Percentiles rank a stretch among this genome's conserved stretches.
These are phyloP conservation scores for Calonectria naviculata DNA, from an alignment of 2,329 filamentous ascomycete species.

Conservation along the genomic window DNA sequence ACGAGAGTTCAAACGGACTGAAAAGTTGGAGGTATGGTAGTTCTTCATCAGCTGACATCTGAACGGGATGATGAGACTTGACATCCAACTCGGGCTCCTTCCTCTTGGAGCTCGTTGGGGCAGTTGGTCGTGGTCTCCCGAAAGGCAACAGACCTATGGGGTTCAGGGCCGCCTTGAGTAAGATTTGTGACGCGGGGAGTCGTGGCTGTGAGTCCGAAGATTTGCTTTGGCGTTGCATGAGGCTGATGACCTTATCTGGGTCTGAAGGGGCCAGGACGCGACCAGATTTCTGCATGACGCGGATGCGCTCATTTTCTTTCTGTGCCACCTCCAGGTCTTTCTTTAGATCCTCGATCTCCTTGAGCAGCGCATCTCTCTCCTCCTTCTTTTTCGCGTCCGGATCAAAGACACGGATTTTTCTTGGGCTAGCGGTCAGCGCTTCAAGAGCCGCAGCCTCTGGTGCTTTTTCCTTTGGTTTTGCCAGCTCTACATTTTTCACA, in stretches of 20 bases:
- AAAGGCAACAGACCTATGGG: constrained; percentile 65
- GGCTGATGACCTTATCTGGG: constrained; percentile 51
- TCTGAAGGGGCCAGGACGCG: constrained; percentile 48
- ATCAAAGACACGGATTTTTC: constrained; percentile 42
- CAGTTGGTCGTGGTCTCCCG: constrained; percentile 46
- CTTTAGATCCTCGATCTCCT: constrained; percentile 67
- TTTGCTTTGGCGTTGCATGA: constrained; percentile 53
- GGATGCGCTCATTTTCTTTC: constrained; percentile 68
- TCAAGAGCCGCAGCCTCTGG: neutral
- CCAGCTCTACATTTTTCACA: neutral
- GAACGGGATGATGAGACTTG: constrained; percentile 72
- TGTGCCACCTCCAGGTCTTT: constrained; percentile 68
- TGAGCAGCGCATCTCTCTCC: constrained; percentile 62
- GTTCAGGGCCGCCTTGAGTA: constrained; percentile 62
- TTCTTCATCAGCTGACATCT: constrained; percentile 72
- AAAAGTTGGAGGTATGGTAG: constrained; percentile 78
- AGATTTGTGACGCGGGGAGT: constrained; percentile 48
- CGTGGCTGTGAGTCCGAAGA: constrained; percentile 46
- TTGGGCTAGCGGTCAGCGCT: neutral
- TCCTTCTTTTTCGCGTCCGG: constrained; percentile 61
- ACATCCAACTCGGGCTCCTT: constrained; percentile 53
- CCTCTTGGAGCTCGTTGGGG: constrained; percentile 37
- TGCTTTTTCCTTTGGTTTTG: neutral
- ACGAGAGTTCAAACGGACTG: constrained; percentile 72
- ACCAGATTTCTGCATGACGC: constrained; percentile 52